Conservation (phyloP, 177 flowering plant species). For the Vitis hybrid region DNA sequence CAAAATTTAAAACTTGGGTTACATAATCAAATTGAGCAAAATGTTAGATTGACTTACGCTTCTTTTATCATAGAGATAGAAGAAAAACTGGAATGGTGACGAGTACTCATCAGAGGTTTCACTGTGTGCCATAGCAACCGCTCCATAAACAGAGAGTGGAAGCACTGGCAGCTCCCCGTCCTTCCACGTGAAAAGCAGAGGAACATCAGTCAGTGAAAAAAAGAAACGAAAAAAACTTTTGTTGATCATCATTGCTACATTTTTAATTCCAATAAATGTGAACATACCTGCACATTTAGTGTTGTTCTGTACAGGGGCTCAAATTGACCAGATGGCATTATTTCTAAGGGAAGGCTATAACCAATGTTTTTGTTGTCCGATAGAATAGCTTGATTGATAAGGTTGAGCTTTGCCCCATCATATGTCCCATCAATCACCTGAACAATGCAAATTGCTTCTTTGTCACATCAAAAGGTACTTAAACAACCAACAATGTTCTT, state of each 20-base stretch:
- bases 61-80: conserved; percentile 88
- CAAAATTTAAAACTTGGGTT: background rate
- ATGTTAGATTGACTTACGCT: conserved; percentile 55
- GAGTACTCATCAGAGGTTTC: conserved; percentile 82
- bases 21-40: background rate
- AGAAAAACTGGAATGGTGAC: conserved; percentile 89
- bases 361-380: conserved; percentile 57
- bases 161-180: conserved; percentile 97
- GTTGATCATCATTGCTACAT: background rate
- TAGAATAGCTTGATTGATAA: conserved; percentile 69
- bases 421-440: conserved; percentile 86
- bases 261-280: background rate
- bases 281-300: conserved; percentile 71
- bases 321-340: conserved; percentile 94
- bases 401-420: conserved; percentile 71
- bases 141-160: conserved; percentile 95
- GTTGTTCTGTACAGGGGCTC: conserved; percentile 87
- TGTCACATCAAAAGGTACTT: no score
- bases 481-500: no score
- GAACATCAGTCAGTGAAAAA: background rate
- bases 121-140: conserved; percentile 92
- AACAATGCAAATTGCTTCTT: background rate
- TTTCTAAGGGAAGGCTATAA: conserved; percentile 71
- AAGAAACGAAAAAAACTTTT: background rate
- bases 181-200: conserved; percentile 32